phyloP scores from a whole-genome alignment of 441 rosid genomes.

The Hura crepitans region DNA sequence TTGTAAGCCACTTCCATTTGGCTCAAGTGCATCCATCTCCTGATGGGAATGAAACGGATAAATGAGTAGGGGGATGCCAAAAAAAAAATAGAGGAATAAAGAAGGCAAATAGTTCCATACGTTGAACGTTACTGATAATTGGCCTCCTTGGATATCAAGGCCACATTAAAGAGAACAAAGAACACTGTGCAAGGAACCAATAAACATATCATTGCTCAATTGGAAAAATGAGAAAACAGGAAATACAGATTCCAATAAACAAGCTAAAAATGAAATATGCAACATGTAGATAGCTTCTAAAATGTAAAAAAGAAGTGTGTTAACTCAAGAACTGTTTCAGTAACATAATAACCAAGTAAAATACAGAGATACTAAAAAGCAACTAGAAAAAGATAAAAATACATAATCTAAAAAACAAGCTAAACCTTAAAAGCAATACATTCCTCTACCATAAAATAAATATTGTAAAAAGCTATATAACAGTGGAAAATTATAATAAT shows the following conservation, averaged over 20 bases:
- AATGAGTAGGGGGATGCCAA: too few species aligned
- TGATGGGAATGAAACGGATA: too few species aligned
- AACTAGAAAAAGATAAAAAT: not conserved
- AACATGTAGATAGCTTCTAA: not conserved
- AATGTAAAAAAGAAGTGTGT: not conserved
- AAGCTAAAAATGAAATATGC: not conserved
- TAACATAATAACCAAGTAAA: not conserved
- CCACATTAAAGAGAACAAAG: not conserved
- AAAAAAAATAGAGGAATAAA: not conserved
- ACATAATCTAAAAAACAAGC: not conserved
- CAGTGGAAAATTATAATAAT: too few species aligned
- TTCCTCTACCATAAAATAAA: too few species aligned
- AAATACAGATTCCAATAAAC: not conserved
- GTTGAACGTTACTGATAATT: too few species aligned
- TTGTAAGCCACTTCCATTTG: conserved; percentile 27
- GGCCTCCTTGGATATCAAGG: not conserved
- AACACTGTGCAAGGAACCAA: too few species aligned
- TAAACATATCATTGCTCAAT: not conserved
- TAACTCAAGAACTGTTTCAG: too few species aligned
- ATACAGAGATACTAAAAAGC: not conserved
- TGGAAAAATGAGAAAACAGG: not conserved
- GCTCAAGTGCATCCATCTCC: conserved; percentile 27
- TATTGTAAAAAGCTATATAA: too few species aligned
- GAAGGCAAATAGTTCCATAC: not conserved
- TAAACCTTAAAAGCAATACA: not conserved